phyloP scores from a whole-genome alignment of 371 early-diverging fungal species.

The Mucor plumbeus region DNA sequence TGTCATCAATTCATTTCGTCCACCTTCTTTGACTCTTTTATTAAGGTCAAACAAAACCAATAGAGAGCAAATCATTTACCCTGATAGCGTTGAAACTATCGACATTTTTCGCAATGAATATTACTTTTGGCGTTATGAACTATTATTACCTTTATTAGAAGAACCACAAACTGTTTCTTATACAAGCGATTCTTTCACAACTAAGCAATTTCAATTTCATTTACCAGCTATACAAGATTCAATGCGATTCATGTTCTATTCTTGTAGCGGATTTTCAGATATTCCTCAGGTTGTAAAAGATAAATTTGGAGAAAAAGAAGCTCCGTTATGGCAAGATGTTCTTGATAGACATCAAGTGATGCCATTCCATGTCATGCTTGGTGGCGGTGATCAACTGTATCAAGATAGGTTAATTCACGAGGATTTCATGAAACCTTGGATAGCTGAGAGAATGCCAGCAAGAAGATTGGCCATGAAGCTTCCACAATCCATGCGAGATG shows the following conservation, averaged over 20 bases:
- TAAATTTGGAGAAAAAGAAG: conserved; percentile 52
- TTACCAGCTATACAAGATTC: conserved; percentile 45
- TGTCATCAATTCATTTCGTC: conserved; percentile 29
- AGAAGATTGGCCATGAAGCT: conserved; percentile 48
- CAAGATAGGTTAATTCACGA: conserved; percentile 45
- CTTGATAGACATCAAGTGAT: conserved; percentile 66
- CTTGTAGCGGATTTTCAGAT: conserved; percentile 76
- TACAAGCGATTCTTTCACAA: conserved; percentile 16
- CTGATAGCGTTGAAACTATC: conserved; percentile 25
- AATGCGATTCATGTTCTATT: conserved; percentile 66
- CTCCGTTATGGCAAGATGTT: conserved; percentile 81
- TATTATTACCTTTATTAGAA: conserved; percentile 32
- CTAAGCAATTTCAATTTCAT: conserved; percentile 34
- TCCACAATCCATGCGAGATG: conserved; percentile 57
- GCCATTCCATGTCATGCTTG: conserved; percentile 82
- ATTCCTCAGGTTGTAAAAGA: conserved; percentile 52
- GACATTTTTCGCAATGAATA: conserved; percentile 39
- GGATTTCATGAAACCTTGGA: conserved; percentile 54
- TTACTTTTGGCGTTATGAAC: conserved; percentile 44
- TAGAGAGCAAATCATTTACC: neutral
- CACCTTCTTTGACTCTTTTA: conserved; percentile 26
- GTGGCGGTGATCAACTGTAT: conserved; percentile 90
- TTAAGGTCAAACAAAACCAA: neutral
- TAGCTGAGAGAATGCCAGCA: conserved; percentile 44
- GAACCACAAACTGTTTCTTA: conserved; percentile 37